A percentile compares a stretch with the other conserved stretches of the same genome.
These are phyloP conservation scores for Trichoderma gracile DNA, from an alignment of 2,329 filamentous ascomycete species.

Conservation along the genomic window DNA sequence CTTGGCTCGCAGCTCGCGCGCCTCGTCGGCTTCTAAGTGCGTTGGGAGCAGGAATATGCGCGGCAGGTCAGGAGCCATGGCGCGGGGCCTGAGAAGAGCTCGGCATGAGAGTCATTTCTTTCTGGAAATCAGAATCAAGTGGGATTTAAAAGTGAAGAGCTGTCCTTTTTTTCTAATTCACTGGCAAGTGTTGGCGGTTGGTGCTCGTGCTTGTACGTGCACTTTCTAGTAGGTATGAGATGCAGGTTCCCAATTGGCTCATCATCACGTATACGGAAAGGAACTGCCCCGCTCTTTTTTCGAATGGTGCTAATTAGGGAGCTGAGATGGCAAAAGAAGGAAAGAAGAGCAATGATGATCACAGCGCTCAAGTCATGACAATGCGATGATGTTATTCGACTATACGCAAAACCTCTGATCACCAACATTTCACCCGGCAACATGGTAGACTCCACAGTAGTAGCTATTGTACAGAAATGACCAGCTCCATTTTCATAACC, in stretches of 20 bases:
- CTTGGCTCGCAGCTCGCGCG: slow-evolving; percentile 64
- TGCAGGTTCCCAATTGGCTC: slow-evolving; percentile 9
- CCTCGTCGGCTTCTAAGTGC: slow-evolving; percentile 64
- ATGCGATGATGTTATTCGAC: too few relatives aligned
- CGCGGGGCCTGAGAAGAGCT: neutral
- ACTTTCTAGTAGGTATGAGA: too few relatives aligned
- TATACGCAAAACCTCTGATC: too few relatives aligned
- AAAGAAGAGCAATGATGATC: too few relatives aligned
- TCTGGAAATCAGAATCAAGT: neutral
- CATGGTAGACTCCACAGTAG: too few relatives aligned
- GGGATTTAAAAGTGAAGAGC: neutral
- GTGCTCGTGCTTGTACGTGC: neutral
- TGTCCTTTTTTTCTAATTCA: neutral
- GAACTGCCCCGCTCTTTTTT: neutral
- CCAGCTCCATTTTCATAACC: neutral
- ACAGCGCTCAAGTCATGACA: too few relatives aligned
- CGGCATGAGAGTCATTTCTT: neutral
- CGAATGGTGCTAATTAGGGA: neutral
- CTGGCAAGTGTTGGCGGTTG: neutral
- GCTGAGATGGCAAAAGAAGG: neutral
- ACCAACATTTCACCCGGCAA: too few relatives aligned
- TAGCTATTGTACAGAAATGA: neutral
- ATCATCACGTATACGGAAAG: neutral
- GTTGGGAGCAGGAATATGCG: slow-evolving; percentile 72
- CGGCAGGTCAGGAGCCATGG: slow-evolving; percentile 48